Conservation (phyloP, 202 grass and related monocot genomes). For the Carex arenaria region DNA sequence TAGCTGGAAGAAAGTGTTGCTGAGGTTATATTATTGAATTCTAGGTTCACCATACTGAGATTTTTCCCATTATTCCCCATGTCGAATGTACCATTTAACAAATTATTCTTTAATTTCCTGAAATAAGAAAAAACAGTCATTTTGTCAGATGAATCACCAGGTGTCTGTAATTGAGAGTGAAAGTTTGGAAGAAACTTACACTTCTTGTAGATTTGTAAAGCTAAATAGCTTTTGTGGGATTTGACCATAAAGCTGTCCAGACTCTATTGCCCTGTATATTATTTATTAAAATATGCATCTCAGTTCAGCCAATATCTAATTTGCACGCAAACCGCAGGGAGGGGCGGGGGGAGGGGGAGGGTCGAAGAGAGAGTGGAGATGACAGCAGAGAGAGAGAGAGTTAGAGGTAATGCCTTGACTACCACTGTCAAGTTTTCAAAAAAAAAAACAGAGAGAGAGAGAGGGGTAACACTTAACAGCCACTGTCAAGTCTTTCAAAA, state of each 20-base stretch:
- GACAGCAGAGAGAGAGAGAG: neutral
- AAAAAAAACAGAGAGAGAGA: no score
- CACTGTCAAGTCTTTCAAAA: no score
- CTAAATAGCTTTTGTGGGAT: conserved; percentile 59
- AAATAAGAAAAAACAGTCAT: neutral
- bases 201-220: conserved; percentile 21
- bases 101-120: conserved; percentile 72
- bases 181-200: conserved; percentile 44
- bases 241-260: conserved; percentile 54
- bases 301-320: neutral
- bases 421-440: no score
- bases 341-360: neutral
- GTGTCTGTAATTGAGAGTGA: neutral
- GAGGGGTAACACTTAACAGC: no score
- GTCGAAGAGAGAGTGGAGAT: neutral
- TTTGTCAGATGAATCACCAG: neutral
- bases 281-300: conserved; percentile 4
- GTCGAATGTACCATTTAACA: conserved; percentile 60
- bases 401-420: no score
- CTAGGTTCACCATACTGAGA: conserved; percentile 33
- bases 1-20: conserved; percentile 34
- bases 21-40: conserved; percentile 42
- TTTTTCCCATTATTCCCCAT: conserved; percentile 40
- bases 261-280: conserved; percentile 50
- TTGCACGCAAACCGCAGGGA: neutral